Percentiles rank a stretch among this genome's conserved stretches.
These are phyloP conservation scores for Gossypium stocksii DNA, from an alignment of 345 rosid genomes.

Conservation along the genomic window DNA sequence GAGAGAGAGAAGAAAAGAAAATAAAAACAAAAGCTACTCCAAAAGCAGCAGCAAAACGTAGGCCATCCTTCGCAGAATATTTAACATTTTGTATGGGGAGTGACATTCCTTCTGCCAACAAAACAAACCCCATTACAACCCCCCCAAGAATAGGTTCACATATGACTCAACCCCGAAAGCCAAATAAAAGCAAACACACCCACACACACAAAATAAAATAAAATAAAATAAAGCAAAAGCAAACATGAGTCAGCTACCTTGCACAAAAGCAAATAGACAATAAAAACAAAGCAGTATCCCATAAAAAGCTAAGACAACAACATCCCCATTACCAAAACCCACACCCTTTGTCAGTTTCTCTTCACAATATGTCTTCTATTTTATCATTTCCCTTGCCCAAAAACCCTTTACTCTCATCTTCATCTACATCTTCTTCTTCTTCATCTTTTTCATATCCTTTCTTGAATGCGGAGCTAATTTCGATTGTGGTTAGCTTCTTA, in stretches of 20 bases:
- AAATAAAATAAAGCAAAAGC: not conserved
- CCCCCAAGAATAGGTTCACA: slow-evolving; percentile 12
- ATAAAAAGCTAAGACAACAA: slow-evolving; percentile 21
- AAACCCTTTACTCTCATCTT: slow-evolving; percentile 32
- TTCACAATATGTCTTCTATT: slow-evolving; percentile 26
- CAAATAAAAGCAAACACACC: not conserved
- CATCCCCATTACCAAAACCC: slow-evolving; percentile 14
- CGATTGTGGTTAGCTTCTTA: slow-evolving; percentile 47
- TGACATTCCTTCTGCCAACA: slow-evolving; percentile 18
- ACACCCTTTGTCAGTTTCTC: not conserved
- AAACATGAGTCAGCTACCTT: slow-evolving; percentile 11
- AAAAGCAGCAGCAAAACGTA: slow-evolving; percentile 7
- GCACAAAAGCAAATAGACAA: slow-evolving; percentile 13
- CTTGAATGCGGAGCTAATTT: slow-evolving; percentile 24
- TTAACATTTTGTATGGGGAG: not conserved
- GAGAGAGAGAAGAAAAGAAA: not conserved
- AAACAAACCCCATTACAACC: slow-evolving; percentile 9
- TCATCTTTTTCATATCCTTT: slow-evolving; percentile 24
- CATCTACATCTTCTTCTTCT: not conserved
- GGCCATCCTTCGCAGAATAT: slow-evolving; percentile 13
- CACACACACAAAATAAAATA: not conserved
- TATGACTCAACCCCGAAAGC: not conserved
- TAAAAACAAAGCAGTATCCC: slow-evolving; percentile 12
- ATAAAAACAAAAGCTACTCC: not conserved
- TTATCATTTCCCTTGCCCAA: slow-evolving; percentile 35